Conservation (phyloP, 352 stramenopile species). For the Aphanomyces euteiches region DNA sequence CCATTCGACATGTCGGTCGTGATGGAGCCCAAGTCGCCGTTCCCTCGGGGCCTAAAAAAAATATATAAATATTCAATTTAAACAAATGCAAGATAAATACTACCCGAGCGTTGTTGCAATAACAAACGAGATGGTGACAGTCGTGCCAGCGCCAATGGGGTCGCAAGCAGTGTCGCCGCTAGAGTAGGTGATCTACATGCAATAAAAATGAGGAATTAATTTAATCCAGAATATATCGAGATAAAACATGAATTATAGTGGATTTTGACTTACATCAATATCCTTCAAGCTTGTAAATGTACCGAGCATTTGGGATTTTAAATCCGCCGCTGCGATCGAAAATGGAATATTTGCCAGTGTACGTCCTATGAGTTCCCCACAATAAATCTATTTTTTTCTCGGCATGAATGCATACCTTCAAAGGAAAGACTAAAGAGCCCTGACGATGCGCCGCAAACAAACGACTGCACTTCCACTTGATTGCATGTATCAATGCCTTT, state of each 20-base stretch:
- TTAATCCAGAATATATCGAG: not conserved
- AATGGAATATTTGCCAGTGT: constrained; percentile 45
- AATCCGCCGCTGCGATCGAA: constrained; percentile 38
- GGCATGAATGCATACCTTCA: constrained; percentile 39
- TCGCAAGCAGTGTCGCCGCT: constrained; percentile 43
- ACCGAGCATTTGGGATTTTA: constrained; percentile 45
- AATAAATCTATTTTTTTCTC: too few species aligned
- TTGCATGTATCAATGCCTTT: constrained; percentile 71
- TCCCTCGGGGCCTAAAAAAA: constrained; percentile 33
- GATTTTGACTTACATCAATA: constrained; percentile 40
- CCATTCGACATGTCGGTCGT: constrained; percentile 52
- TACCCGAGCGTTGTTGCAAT: constrained; percentile 44
- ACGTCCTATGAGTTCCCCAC: not conserved
- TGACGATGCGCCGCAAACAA: constrained; percentile 59
- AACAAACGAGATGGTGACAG: constrained; percentile 59
- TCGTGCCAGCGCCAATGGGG: constrained; percentile 40
- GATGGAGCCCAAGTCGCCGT: constrained; percentile 54
- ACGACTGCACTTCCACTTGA: constrained; percentile 53
- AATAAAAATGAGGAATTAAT: not conserved
- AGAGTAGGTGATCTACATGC: constrained; percentile 37
- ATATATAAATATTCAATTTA: constrained; percentile 9
- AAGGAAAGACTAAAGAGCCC: constrained; percentile 69
- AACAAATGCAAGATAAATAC: not conserved
- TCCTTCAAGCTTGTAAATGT: constrained; percentile 57
- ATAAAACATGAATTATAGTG: not conserved